These are phyloP conservation scores for Fraxinus nigra DNA, from an alignment of 305 asterid species.

Conservation along the genomic window DNA sequence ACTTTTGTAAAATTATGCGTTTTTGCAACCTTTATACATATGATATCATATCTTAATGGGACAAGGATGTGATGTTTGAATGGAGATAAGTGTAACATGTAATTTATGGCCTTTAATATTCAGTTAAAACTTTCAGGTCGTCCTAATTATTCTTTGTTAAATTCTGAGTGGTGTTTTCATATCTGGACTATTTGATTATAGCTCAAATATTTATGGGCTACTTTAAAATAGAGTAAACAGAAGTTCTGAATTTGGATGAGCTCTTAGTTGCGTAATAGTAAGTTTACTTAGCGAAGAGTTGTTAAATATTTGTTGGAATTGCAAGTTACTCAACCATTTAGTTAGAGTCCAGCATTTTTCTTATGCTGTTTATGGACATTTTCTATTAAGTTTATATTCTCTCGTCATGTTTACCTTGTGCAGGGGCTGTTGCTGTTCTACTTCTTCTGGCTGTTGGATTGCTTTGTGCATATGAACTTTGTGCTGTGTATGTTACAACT, in stretches of 20 bases:
- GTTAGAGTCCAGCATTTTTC: neutral
- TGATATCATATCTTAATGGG: neutral
- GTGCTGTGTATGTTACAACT: conserved; percentile 95
- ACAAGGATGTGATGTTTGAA: neutral
- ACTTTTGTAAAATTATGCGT: neutral
- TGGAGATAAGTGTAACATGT: neutral
- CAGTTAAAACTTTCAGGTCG: neutral
- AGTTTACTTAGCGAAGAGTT: neutral
- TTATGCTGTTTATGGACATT: conserved; percentile 4
- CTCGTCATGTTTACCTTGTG: conserved; percentile 26
- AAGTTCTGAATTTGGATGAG: neutral
- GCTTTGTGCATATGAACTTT: conserved; percentile 97
- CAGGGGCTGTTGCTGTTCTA: conserved; percentile 98
- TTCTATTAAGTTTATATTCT: conserved; percentile 13
- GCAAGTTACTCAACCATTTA: neutral
- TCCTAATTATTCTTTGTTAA: neutral
- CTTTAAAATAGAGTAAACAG: neutral
- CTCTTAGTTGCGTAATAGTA: neutral
- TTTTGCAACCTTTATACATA: neutral
- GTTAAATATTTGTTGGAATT: neutral
- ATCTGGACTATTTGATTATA: neutral
- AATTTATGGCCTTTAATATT: neutral
- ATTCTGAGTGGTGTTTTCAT: neutral
- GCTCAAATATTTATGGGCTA: neutral
- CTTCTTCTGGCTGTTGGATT: conserved; percentile 95